Conservation (phyloP, 2,329 filamentous ascomycete genomes). For the Mycosphaerella arachidis region DNA sequence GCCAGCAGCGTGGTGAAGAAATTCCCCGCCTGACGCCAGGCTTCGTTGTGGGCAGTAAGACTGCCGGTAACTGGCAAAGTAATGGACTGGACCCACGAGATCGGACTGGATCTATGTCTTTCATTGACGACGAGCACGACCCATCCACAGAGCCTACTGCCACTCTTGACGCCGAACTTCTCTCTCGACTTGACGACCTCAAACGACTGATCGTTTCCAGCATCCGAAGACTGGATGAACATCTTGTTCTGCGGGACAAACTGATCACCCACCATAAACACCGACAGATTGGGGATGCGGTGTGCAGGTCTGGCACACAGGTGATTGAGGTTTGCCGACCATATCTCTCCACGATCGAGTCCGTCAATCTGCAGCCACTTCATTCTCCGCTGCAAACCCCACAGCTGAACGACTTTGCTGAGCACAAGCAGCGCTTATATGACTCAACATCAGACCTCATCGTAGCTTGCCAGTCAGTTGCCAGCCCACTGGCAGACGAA, state of each 20-base stretch:
- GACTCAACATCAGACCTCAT: conserved; percentile 89
- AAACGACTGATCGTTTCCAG: conserved; percentile 80
- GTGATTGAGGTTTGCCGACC: conserved; percentile 85
- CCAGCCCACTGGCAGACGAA: conserved; percentile 85
- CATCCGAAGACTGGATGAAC: conserved; percentile 82
- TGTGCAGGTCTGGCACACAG: conserved; percentile 72
- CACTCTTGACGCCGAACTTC: conserved; percentile 67
- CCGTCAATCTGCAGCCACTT: conserved; percentile 78
- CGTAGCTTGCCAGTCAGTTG: conserved; percentile 83
- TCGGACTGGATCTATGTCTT: conserved; percentile 58
- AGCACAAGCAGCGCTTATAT: conserved; percentile 89
- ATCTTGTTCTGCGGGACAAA: conserved; percentile 71
- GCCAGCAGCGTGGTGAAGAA: conserved; percentile 86
- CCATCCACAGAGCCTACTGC: conserved; percentile 65
- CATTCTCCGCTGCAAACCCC: conserved; percentile 76
- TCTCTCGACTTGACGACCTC: conserved; percentile 80
- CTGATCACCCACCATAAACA: conserved; percentile 75
- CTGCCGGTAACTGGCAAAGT: conserved; percentile 81
- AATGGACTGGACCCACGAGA: conserved; percentile 62
- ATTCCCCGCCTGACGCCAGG: conserved; percentile 90
- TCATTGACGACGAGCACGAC: conserved; percentile 85
- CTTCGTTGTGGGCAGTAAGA: conserved; percentile 79
- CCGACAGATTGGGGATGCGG: conserved; percentile 71
- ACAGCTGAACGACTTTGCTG: conserved; percentile 78
- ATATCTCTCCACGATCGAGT: conserved; percentile 87